phyloP scores from a whole-genome alignment of 1,284 basidiomycete genomes.

The Ganoderma sinense region DNA sequence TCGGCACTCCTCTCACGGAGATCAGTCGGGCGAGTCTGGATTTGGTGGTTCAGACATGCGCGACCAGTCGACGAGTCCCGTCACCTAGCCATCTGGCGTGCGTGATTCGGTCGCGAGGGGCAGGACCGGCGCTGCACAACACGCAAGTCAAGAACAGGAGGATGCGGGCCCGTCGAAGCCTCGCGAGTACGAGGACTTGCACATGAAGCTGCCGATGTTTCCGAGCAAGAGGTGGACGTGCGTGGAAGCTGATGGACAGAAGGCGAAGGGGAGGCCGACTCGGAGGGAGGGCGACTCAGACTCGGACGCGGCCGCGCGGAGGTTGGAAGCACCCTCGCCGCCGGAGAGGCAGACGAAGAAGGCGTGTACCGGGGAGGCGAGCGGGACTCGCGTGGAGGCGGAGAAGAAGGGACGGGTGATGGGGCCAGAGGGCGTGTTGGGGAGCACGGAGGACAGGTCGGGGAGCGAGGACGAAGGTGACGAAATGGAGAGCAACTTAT shows the following conservation, averaged over 20 bases:
- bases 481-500: slow-evolving; percentile 13
- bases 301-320: slow-evolving; percentile 31
- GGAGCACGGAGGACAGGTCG: slow-evolving; percentile 8
- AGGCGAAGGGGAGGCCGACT: slow-evolving; percentile 10
- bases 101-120: not conserved
- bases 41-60: slow-evolving; percentile 8
- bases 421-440: slow-evolving; percentile 16
- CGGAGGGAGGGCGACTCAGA: slow-evolving; percentile 30
- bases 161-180: slow-evolving; percentile 12
- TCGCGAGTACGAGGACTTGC: slow-evolving; percentile 21
- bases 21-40: slow-evolving; percentile 19
- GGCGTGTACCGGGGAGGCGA: slow-evolving; percentile 7
- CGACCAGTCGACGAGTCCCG: slow-evolving; percentile 24
- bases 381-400: slow-evolving; percentile 12
- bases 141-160: not conserved
- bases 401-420: slow-evolving; percentile 19
- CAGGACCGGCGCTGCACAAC: not conserved
- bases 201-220: slow-evolving; percentile 7
- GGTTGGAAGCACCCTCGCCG: slow-evolving; percentile 37
- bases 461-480: slow-evolving; percentile 16
- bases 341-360: slow-evolving; percentile 33
- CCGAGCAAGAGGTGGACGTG: slow-evolving; percentile 29
- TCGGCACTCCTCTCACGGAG: slow-evolving; percentile 23
- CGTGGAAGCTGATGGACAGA: slow-evolving; percentile 21
- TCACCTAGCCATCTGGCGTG: slow-evolving; percentile 23